Base-by-base conservation (phyloP, 495 filamentous ascomycete species). In the Neurospora tetrasperma region DNA sequence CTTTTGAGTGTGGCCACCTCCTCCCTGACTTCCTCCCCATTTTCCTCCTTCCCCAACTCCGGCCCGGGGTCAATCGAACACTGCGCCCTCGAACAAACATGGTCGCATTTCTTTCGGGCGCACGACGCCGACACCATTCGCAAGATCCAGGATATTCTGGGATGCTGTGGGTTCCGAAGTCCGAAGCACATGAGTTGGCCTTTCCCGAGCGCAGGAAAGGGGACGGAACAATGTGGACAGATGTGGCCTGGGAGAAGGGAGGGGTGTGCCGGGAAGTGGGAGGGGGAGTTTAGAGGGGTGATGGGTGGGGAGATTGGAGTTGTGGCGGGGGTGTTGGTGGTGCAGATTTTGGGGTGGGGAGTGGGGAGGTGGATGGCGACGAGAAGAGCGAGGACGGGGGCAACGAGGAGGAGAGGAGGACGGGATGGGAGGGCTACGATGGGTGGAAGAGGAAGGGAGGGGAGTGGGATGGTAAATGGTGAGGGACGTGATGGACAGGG, bases 151-250 rank as follows among this genome's bases (percentile, higher is more conserved):
- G 88, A 92, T 78, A 74, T 81, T 0, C 84, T 92, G 46, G 75
- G 84, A 10, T 93, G 91, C 79, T 93, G 91, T 73, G 91, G 91
- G 3, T 81, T 91, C 14, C 81, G 82, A 39, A 85, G 82, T 27
- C 75, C 85, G 5, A 81, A 77, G 70, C 89, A 93, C 75, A 83
- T 83, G 71, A 84, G 85, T 1, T 91, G 83, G 82, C 90, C 90
- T 11, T 90, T 90, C 73, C 78, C 79, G 2, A n/a, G 14, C 0
- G n/a, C 27, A 1, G 72, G 71, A 5, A 23, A 27, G 2, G 38
- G 27, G 0, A 31, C 9, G 0, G 70, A 43, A 38, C 44, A 43
- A 0, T 79, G 77, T 1, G 72, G 46, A 16, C 0, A 0, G 0
- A 23, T 27, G 69, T 46, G 71, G 41, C 77, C 70, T 48, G 74